A percentile compares a stretch with the other conserved stretches of the same genome.
phyloP scores from a whole-genome alignment of 768 basidiomycete species.

The Mycena belliarum region DNA sequence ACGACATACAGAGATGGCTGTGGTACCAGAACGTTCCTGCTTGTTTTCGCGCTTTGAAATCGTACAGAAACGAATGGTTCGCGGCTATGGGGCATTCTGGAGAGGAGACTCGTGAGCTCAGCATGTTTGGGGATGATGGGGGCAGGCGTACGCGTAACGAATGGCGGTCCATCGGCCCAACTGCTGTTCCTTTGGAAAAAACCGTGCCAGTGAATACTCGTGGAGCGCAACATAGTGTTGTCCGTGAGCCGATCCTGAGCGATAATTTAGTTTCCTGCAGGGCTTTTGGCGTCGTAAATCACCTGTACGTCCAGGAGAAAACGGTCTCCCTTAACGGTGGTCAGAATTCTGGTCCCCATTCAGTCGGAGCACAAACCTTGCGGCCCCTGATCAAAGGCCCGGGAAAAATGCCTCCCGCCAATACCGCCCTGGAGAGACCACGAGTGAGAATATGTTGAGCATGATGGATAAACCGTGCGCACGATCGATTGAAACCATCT shows the following conservation, averaged over 20 bases:
- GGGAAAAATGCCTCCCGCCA: conserved; percentile 5
- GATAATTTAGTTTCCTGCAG: conserved; percentile 35
- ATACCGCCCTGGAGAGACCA: no score
- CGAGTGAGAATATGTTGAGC: background rate
- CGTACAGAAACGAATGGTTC: conserved; percentile 1
- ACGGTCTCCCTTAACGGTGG: conserved; percentile 14
- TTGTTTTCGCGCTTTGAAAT: conserved; percentile 2
- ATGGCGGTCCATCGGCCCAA: conserved; percentile 28
- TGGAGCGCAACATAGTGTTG: no score
- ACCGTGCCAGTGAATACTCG: conserved; percentile 26
- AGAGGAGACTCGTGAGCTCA: no score
- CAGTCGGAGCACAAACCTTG: conserved; percentile 1
- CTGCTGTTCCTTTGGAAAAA: conserved; percentile 26
- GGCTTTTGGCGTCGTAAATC: conserved; percentile 36
- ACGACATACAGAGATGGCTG: conserved; percentile 7
- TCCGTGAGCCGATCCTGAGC: background rate
- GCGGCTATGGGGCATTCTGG: conserved; percentile 3
- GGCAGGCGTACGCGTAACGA: background rate
- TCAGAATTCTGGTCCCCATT: conserved; percentile 4
- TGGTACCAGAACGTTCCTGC: conserved; percentile 13
- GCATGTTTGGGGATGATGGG: background rate
- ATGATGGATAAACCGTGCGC: background rate
- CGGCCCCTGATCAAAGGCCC: conserved; percentile 20
- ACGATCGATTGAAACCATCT: background rate
- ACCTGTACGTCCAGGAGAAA: conserved; percentile 42